These are phyloP conservation scores for Marasmius tenuissimus DNA, from an alignment of 1,284 basidiomycete genomes.

Conservation along the genomic window DNA sequence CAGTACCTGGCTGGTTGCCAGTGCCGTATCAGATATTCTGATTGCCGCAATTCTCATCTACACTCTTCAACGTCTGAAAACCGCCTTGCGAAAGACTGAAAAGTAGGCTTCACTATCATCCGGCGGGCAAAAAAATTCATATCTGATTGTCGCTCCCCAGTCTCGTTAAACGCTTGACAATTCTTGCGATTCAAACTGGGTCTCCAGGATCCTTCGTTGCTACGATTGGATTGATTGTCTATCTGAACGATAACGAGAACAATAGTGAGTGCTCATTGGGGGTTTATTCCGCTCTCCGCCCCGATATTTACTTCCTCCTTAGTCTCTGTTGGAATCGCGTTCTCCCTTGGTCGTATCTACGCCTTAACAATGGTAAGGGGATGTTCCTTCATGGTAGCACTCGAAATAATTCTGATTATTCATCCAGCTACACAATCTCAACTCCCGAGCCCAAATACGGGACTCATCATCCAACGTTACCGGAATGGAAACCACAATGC, in stretches of 20 bases:
- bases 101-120: background rate
- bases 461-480: background rate
- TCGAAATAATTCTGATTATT: background rate
- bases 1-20: background rate
- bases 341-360: background rate
- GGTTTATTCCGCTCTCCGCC: background rate
- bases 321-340: constrained; percentile 1
- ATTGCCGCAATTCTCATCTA: background rate
- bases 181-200: background rate
- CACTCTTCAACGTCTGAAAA: background rate
- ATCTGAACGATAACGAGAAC: background rate
- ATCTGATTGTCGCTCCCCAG: background rate
- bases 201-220: background rate
- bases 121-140: no score
- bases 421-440: background rate
- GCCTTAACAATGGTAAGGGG: background rate
- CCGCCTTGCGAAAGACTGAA: background rate
- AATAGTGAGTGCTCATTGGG: background rate
- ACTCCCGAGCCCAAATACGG: background rate
- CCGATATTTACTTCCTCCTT: background rate
- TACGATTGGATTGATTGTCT: background rate
- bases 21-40: background rate
- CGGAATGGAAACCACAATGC: background rate
- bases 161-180: background rate
- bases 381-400: background rate